phyloP scores from a whole-genome alignment of 2,329 filamentous ascomycete species.

The Apiospora marii region DNA sequence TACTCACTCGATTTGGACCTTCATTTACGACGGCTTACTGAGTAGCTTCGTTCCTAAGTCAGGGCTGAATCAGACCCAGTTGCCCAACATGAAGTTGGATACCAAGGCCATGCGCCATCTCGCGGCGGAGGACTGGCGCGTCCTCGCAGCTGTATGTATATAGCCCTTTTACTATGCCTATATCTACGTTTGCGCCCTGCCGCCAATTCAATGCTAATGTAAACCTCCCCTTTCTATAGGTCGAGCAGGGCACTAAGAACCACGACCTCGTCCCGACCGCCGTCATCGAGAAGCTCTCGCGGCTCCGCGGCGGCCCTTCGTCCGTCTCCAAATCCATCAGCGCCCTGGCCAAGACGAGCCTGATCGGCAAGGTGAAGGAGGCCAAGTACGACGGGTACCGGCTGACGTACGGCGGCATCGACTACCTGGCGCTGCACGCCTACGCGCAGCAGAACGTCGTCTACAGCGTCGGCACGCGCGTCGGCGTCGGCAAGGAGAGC shows the following conservation, averaged over 20 bases:
- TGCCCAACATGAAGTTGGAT: slow-evolving; percentile 84
- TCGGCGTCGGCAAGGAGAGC: slow-evolving; percentile 96
- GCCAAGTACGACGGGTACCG: slow-evolving; percentile 98
- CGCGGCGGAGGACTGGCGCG: slow-evolving; percentile 91
- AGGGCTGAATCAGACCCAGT: not conserved
- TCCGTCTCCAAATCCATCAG: slow-evolving; percentile 90
- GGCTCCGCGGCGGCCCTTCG: slow-evolving; percentile 77
- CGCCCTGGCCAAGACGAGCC: slow-evolving; percentile 85
- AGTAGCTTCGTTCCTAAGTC: not conserved
- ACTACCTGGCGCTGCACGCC: slow-evolving; percentile 95
- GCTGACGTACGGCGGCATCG: slow-evolving; percentile 93
- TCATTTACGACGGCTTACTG: not conserved
- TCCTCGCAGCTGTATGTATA: slow-evolving; percentile 82
- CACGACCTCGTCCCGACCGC: slow-evolving; percentile 95
- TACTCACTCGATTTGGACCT: not conserved
- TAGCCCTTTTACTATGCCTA: slow-evolving; percentile 35
- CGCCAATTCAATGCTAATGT: slow-evolving; percentile 31
- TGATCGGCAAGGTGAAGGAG: slow-evolving; percentile 94
- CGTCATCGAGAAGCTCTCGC: slow-evolving; percentile 84
- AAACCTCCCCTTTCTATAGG: slow-evolving; percentile 60
- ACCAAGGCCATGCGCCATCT: slow-evolving; percentile 93
- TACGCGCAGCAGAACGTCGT: slow-evolving; percentile 81
- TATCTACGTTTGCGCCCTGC: not conserved
- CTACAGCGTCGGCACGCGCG: slow-evolving; percentile 92
- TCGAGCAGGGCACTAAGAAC: slow-evolving; percentile 93